Conservation (phyloP, 164 flowering plant species). For the Vitis labrusca region DNA sequence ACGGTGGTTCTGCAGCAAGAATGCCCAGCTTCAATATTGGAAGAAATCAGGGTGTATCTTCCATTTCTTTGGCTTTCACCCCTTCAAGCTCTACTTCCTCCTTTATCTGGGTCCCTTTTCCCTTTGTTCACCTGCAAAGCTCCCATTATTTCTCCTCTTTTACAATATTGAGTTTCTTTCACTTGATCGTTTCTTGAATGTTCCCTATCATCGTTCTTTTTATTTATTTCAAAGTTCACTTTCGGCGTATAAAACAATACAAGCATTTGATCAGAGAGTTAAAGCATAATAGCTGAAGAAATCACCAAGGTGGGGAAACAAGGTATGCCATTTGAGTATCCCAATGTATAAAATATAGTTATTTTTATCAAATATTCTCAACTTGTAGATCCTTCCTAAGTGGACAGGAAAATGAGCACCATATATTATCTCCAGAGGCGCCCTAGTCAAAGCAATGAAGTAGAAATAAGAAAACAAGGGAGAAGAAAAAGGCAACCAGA, state of each 20-base stretch:
- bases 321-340: not conserved
- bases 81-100: too few relatives aligned
- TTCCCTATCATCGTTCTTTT: not conserved
- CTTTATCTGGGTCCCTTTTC: too few relatives aligned
- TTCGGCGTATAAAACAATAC: not conserved
- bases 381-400: not conserved
- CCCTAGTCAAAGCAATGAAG: not conserved
- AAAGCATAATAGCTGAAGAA: not conserved
- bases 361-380: not conserved
- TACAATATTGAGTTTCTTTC: too few relatives aligned
- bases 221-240: not conserved
- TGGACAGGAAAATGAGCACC: not conserved
- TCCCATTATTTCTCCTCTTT: too few relatives aligned
- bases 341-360: not conserved
- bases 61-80: too few relatives aligned
- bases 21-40: too few relatives aligned
- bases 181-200: too few relatives aligned
- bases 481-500: not conserved
- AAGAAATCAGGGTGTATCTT: too few relatives aligned
- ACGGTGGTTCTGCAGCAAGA: too few relatives aligned
- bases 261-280: not conserved
- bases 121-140: too few relatives aligned
- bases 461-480: not conserved
- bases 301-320: not conserved
- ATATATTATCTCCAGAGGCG: not conserved